Percentiles rank a stretch among this genome's conserved stretches.
phyloP scores from a whole-genome alignment of 108 stramenopile species.

The Nannochloropsis salina region DNA sequence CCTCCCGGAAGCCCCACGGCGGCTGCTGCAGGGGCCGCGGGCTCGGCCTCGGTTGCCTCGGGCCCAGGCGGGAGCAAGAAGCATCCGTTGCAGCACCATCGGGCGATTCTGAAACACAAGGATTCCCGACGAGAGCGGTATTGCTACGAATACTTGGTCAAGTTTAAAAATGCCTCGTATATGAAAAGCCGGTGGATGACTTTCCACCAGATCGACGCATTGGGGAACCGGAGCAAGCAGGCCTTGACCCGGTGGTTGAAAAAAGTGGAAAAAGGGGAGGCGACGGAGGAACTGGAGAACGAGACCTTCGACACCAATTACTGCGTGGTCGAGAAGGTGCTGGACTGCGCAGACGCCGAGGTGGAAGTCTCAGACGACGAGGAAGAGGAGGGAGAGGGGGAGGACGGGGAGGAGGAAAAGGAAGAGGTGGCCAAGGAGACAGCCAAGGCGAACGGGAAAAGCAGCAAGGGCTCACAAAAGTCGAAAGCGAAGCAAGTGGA shows the following conservation, averaged over 20 bases:
- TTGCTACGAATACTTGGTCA: background rate
- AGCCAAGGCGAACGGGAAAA: background rate
- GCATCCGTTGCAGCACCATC: slow-evolving; percentile 13
- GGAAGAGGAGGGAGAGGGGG: background rate
- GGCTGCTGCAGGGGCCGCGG: background rate
- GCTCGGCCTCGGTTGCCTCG: background rate
- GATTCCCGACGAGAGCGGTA: background rate
- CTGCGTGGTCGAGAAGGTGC: background rate
- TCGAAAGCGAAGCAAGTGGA: background rate
- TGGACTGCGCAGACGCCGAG: background rate
- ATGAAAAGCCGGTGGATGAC: slow-evolving; percentile 18
- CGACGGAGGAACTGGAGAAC: background rate
- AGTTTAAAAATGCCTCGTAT: background rate
- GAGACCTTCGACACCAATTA: background rate
- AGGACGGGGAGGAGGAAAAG: background rate
- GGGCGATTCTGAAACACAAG: background rate
- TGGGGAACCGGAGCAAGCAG: slow-evolving; percentile 22
- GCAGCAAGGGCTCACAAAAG: background rate
- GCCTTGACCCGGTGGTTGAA: background rate
- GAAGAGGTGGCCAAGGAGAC: background rate
- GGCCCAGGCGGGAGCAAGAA: background rate
- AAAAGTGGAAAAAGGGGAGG: background rate
- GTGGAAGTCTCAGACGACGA: background rate
- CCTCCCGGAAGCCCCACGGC: background rate
- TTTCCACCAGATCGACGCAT: background rate